A percentile compares a stretch with the other conserved stretches of the same genome.
Conservation (phyloP, 208 protist genomes). For the Leishmania amazonensis region DNA sequence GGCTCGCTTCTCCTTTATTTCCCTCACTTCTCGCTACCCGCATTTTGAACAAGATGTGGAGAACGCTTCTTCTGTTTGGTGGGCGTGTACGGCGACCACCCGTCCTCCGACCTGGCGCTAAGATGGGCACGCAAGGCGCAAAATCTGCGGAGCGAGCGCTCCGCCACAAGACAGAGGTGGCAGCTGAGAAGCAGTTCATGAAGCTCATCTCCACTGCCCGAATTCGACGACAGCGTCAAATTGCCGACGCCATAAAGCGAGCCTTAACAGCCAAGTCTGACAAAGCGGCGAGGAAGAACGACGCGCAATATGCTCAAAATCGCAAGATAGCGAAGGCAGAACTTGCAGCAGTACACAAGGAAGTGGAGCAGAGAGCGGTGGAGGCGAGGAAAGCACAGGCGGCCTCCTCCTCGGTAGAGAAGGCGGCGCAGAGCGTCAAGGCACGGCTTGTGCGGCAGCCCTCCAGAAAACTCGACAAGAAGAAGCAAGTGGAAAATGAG, state of each 20-base stretch:
- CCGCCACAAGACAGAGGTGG: not conserved
- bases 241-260: not conserved
- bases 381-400: not conserved
- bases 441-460: conserved; percentile 10
- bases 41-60: not conserved
- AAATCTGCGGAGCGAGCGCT: not conserved
- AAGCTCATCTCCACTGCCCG: conserved; percentile 3
- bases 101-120: not conserved
- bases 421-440: not conserved
- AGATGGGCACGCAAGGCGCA: not conserved
- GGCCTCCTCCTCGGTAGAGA: not conserved
- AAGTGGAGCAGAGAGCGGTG: not conserved
- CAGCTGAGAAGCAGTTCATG: conserved; percentile 14
- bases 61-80: conserved; percentile 1
- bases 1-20: not conserved
- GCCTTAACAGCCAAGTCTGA: not conserved
- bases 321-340: conserved; percentile 16
- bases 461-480: not conserved
- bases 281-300: not conserved
- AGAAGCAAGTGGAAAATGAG: conserved; percentile 10
- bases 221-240: conserved; percentile 8
- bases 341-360: conserved; percentile 12
- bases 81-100: conserved; percentile 6
- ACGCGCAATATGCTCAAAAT: conserved; percentile 21
- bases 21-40: not conserved